Base-by-base conservation (phyloP, 129 eudicot species). In the Lonicera japonica region DNA sequence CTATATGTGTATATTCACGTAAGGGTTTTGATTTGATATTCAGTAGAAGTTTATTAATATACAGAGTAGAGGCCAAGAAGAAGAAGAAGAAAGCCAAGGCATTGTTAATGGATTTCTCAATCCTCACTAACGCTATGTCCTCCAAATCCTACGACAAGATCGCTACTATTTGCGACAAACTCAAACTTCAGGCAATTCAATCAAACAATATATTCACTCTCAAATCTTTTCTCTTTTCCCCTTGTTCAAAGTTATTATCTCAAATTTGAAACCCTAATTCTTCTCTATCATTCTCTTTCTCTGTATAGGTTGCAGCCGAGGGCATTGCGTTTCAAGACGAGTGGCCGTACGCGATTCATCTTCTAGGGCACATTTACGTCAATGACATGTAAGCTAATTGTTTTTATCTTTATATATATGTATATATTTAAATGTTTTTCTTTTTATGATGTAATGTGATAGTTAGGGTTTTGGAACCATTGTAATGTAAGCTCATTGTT, bases 311-410 rank as follows among this genome's bases (percentile, higher is more conserved):
- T 61, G 83, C 96, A 69, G 64, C 90, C 1, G 70, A 85, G 67
- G 96, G 94, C 40, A 65, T 72, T 60, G 68, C 81, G 6, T 85
- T 69, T 77, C 83, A 79, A 25, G 90, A 85, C 17, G 90, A 89
- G 38, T 89, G 96, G 96, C 96, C 96, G 0, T 92, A 80, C 70
- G 96, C 96, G 11, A 74, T 88, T 75, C 91, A 92, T 66, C 91
- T 92, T 19, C 81, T 92, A 39, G 96, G 86, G 40, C 87, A 78
- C 76, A 69, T 88, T 64, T 92, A 88, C 73, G 72, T 83, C 45
- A 76, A 79, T 45, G 99, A 92, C 79, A 79, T 88, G 99, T 88
- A 73, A 70, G 69, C 15, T 65, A 9, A 11, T 8, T 21, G 2
- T 19, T 21, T n/a, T n/a, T n/a, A n/a, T n/a, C 0, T 11, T 24